Conservation (phyloP, 176 grass and related monocot species). For the Triticum timopheevii region DNA sequence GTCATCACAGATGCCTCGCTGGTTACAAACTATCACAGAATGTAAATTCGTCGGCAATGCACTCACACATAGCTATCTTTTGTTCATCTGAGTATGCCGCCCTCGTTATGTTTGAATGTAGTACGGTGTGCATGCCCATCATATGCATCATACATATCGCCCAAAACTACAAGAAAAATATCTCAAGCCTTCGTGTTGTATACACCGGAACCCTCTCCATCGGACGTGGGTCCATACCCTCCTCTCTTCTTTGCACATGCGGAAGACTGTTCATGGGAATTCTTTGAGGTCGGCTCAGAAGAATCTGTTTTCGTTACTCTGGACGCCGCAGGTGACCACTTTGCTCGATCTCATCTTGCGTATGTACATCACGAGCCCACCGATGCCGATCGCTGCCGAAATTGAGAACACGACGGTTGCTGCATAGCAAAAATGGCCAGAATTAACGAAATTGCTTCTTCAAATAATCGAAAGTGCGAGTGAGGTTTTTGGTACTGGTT, state of each 20-base stretch:
- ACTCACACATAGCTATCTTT: not conserved
- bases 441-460: not conserved
- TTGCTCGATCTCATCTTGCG: slow-evolving; percentile 62
- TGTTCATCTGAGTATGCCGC: not conserved
- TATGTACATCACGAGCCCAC: slow-evolving; percentile 76
- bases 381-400: slow-evolving; percentile 52
- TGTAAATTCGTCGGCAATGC: not conserved
- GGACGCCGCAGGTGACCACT: slow-evolving; percentile 81
- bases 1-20: too few relatives aligned
- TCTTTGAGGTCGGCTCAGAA: slow-evolving; percentile 33
- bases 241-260: not conserved
- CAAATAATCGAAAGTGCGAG: not conserved
- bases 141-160: not conserved
- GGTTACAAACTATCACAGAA: not conserved
- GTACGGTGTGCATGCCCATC: not conserved
- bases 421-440: slow-evolving; percentile 24
- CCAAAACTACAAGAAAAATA: not conserved
- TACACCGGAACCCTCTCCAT: too few relatives aligned
- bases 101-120: not conserved
- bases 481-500: not conserved
- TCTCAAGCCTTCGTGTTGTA: not conserved
- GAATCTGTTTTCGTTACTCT: slow-evolving; percentile 83
- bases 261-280: not conserved
- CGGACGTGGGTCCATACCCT: not conserved
- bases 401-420: slow-evolving; percentile 66